phyloP scores from a whole-genome alignment of 73 alveolate genomes.

The Paramecium octaurelia region DNA sequence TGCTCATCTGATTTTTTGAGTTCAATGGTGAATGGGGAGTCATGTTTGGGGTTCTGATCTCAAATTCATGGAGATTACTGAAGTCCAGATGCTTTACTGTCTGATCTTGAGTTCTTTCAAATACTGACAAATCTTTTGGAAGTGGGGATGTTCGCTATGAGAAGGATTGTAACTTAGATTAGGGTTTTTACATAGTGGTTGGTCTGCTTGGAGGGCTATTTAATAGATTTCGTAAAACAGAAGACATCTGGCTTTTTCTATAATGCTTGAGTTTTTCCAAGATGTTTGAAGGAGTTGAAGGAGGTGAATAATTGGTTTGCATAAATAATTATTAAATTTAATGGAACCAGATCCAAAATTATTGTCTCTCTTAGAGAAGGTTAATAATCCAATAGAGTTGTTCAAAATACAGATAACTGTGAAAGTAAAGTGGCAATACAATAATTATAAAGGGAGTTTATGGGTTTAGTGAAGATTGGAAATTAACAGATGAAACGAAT shows the following conservation, averaged over 20 bases:
- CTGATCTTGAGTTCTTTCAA: neutral
- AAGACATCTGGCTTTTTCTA: neutral
- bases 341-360: constrained; percentile 53
- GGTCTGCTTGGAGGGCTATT: neutral
- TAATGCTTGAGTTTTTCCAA: neutral
- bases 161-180: neutral
- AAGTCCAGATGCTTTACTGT: neutral
- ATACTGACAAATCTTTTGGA: neutral
- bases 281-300: neutral
- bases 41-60: neutral
- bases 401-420: neutral
- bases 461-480: constrained; percentile 64
- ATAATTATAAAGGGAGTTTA: constrained; percentile 14
- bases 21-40: neutral
- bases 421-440: neutral
- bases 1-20: neutral
- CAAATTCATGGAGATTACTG: neutral
- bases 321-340: neutral
- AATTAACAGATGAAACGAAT: constrained; percentile 53
- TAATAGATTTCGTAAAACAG: neutral
- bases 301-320: neutral
- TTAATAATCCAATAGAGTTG: constrained; percentile 54
- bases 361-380: constrained; percentile 60
- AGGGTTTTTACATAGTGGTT: neutral
- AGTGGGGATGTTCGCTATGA: neutral